These are phyloP conservation scores for Herpotrichia juniperi DNA, from an alignment of 2,329 filamentous ascomycete genomes.

Conservation along the genomic window DNA sequence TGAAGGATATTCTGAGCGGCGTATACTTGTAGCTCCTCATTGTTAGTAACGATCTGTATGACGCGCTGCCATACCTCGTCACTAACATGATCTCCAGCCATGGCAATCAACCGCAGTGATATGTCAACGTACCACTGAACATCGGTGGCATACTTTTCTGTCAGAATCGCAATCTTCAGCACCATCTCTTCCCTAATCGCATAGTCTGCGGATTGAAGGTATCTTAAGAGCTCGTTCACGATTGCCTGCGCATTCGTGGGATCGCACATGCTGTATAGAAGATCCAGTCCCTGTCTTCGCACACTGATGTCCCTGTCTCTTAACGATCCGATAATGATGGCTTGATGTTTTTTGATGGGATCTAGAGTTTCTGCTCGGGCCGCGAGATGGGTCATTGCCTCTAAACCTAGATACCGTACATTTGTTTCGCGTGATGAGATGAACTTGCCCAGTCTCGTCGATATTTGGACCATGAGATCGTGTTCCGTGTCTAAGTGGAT, in stretches of 20 bases:
- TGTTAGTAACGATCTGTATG: constrained; percentile 98
- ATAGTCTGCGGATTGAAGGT: constrained; percentile 95
- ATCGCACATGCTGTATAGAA: constrained; percentile 99
- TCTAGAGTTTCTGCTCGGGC: constrained; percentile 92
- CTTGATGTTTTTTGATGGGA: constrained; percentile 97
- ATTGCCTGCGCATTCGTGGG: constrained; percentile 91
- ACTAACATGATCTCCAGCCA: constrained; percentile 97
- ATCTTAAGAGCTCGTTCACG: constrained; percentile 90
- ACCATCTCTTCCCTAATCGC: constrained; percentile 99
- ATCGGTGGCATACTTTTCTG: constrained; percentile 97
- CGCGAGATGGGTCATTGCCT: constrained; percentile 98
- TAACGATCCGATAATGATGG: constrained; percentile 91
- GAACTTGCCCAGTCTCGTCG: constrained; percentile 86
- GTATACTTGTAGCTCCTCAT: constrained; percentile 96
- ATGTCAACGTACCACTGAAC: constrained; percentile 99
- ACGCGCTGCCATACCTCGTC: constrained; percentile 99
- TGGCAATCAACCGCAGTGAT: constrained; percentile 88
- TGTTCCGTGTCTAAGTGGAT: constrained; percentile 97
- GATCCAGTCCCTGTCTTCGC: constrained; percentile 89
- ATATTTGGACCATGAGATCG: constrained; percentile 94
- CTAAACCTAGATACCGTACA: constrained; percentile 91
- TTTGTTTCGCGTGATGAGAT: constrained; percentile 98
- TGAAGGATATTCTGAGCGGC: constrained; percentile 91
- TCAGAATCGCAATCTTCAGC: constrained; percentile 96
- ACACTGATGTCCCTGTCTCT: constrained; percentile 98